Evolutionary conservation across 257 asterid genomes (phyloP).

Genomic region (Solanum ossicruentum): DNA sequence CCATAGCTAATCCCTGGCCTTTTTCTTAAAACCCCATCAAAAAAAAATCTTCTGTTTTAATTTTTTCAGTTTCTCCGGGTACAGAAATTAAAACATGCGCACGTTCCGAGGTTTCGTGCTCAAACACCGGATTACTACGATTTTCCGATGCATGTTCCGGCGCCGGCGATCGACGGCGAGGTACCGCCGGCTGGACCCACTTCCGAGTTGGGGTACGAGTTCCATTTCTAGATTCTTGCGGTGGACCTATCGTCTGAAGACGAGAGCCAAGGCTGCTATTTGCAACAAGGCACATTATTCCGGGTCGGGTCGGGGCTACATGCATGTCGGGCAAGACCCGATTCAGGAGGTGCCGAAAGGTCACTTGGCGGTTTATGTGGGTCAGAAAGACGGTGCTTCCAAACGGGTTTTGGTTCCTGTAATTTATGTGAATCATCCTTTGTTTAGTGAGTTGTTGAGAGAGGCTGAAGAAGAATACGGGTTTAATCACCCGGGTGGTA

Average conservation of each 20-base stretch:
- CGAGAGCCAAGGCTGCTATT: slow-evolving; percentile 43
- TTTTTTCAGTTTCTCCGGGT: not conserved
- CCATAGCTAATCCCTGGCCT: slow-evolving; percentile 77
- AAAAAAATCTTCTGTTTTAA: not conserved
- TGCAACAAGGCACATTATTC: slow-evolving; percentile 5
- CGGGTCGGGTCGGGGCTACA: slow-evolving; percentile 18
- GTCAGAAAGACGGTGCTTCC: slow-evolving; percentile 51
- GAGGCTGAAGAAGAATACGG: slow-evolving; percentile 76
- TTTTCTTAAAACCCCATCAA: slow-evolving; percentile 20
- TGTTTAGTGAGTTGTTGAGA: slow-evolving; percentile 56
- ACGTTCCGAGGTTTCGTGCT: slow-evolving; percentile 51
- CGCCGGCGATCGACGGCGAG: slow-evolving; percentile 4
- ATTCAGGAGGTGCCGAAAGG: slow-evolving; percentile 42
- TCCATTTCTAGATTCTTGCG: slow-evolving; percentile 23
- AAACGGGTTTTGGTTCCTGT: slow-evolving; percentile 64
- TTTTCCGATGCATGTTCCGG: slow-evolving; percentile 42
- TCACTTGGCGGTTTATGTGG: slow-evolving; percentile 72
- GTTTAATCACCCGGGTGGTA: slow-evolving; percentile 72
- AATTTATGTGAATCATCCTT: slow-evolving; percentile 61
- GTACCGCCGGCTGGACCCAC: slow-evolving; percentile 17
- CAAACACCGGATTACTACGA: slow-evolving; percentile 37
- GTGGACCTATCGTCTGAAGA: slow-evolving; percentile 35
- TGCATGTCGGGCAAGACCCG: slow-evolving; percentile 45
- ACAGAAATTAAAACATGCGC: slow-evolving; percentile 20
- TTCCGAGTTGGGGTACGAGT: not conserved